Percentiles rank a stretch among this genome's conserved stretches.
phyloP scores from a whole-genome alignment of 1,284 basidiomycete species.

The Anthracocystis walkeri region DNA sequence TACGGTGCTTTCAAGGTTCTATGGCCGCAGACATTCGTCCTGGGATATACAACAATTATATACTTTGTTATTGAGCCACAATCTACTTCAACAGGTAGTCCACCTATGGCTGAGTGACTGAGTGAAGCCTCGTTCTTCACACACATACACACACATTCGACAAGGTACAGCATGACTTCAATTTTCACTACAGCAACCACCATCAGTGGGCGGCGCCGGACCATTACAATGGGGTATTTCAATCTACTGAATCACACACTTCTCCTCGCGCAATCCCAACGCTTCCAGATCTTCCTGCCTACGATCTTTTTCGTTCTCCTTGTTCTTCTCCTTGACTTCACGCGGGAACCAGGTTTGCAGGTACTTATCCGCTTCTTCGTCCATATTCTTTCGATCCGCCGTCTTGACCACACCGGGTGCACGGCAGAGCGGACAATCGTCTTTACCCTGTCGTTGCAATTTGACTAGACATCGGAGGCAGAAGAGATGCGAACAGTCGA shows the following conservation, averaged over 20 bases:
- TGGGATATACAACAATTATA: too few relatives aligned
- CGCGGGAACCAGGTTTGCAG: constrained; percentile 93
- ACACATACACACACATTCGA: not conserved
- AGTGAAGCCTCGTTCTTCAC: too few relatives aligned
- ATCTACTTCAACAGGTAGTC: too few relatives aligned
- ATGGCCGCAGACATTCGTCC: constrained; percentile 76
- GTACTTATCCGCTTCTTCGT: constrained; percentile 83
- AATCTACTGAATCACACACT: constrained; percentile 40
- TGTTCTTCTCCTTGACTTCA: constrained; percentile 82
- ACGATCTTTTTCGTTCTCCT: constrained; percentile 82
- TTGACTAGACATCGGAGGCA: constrained; percentile 91
- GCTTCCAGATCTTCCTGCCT: constrained; percentile 79
- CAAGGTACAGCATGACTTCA: not conserved
- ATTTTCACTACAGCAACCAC: not conserved
- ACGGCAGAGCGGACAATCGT: constrained; percentile 84
- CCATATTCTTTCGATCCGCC: constrained; percentile 74
- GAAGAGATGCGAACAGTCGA: constrained; percentile 88
- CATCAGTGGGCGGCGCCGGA: not conserved
- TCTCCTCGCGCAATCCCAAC: constrained; percentile 73
- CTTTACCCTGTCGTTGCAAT: constrained; percentile 86
- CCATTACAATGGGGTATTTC: not conserved
- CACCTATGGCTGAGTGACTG: too few relatives aligned
- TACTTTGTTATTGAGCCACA: too few relatives aligned
- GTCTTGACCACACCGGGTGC: constrained; percentile 56
- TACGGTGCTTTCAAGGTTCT: constrained; percentile 83